Conservation (phyloP, 208 protist species). For the Tritrichomonas foetus region DNA sequence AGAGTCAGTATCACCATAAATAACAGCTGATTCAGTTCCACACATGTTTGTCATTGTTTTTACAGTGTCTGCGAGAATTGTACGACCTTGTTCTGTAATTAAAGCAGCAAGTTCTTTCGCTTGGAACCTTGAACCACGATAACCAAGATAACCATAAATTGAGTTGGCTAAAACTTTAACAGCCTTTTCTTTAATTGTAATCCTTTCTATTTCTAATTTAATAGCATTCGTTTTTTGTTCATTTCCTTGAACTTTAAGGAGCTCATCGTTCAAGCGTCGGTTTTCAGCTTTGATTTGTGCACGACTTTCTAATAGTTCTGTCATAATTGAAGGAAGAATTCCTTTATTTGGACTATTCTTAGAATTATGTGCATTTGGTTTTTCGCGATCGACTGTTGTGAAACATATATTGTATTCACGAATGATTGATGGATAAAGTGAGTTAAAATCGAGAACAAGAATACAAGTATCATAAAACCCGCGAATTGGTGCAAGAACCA, state of each 20-base stretch:
- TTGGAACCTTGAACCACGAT: slow-evolving; percentile 92
- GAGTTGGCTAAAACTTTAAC: slow-evolving; percentile 61
- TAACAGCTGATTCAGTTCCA: slow-evolving; percentile 44
- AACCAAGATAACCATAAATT: slow-evolving; percentile 95
- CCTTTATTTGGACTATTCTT: not conserved
- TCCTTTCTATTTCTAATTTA: not conserved
- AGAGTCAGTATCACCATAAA: slow-evolving; percentile 98
- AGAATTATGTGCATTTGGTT: not conserved
- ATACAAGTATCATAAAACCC: slow-evolving; percentile 94
- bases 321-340: slow-evolving; percentile 34
- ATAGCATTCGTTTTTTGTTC: not conserved
- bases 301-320: not conserved
- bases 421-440: slow-evolving; percentile 99
- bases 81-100: slow-evolving; percentile 86
- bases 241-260: not conserved
- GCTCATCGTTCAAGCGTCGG: not conserved
- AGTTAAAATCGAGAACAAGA: slow-evolving; percentile 99
- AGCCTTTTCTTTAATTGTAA: slow-evolving; percentile 45
- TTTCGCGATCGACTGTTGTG: slow-evolving; percentile 76
- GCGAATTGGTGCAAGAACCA: slow-evolving; percentile 83
- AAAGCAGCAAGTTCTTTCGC: slow-evolving; percentile 90
- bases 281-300: slow-evolving; percentile 1
- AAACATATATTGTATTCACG: slow-evolving; percentile 99
- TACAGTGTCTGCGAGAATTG: slow-evolving; percentile 76
- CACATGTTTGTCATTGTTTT: slow-evolving; percentile 46